phyloP scores from a whole-genome alignment of 495 filamentous ascomycete species.

The Hypoxylon cercidicola region DNA sequence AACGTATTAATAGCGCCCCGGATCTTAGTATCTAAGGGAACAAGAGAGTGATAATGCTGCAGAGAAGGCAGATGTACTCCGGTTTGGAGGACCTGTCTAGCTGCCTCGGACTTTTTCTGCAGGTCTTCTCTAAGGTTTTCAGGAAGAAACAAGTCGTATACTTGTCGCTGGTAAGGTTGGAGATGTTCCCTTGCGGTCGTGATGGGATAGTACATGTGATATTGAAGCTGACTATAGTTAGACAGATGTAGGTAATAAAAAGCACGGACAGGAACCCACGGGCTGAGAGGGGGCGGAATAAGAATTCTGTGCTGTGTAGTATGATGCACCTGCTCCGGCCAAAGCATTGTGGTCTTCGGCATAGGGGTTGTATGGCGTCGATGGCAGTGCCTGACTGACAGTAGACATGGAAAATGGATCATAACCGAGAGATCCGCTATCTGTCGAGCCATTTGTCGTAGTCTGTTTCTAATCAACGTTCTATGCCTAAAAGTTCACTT shows the following conservation, averaged over 20 bases:
- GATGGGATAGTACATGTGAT: conserved; percentile 90
- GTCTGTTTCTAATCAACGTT: conserved; percentile 33
- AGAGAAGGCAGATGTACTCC: conserved; percentile 70
- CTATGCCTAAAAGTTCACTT: not conserved
- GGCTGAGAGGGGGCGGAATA: conserved; percentile 70
- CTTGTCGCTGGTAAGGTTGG: conserved; percentile 81
- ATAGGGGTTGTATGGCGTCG: conserved; percentile 72
- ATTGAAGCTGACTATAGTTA: conserved; percentile 68
- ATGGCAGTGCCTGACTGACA: conserved; percentile 62
- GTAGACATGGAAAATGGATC: conserved; percentile 72
- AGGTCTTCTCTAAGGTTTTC: conserved; percentile 86
- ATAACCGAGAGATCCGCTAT: conserved; percentile 48
- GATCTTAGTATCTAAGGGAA: conserved; percentile 85
- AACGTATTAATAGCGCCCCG: conserved; percentile 76
- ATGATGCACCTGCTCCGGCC: conserved; percentile 62
- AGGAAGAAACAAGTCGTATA: conserved; percentile 90
- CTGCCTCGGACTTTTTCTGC: conserved; percentile 87
- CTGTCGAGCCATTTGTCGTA: conserved; percentile 41
- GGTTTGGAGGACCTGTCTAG: conserved; percentile 76
- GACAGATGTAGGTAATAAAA: conserved; percentile 1
- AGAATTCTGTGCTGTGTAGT: conserved; percentile 53
- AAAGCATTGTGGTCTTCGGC: conserved; percentile 64
- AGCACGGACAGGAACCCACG: conserved; percentile 55
- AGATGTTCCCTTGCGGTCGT: conserved; percentile 83
- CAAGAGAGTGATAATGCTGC: conserved; percentile 89